Base-by-base conservation (phyloP, 805 yeast species). In the Wickerhamomyces chambardii region DNA sequence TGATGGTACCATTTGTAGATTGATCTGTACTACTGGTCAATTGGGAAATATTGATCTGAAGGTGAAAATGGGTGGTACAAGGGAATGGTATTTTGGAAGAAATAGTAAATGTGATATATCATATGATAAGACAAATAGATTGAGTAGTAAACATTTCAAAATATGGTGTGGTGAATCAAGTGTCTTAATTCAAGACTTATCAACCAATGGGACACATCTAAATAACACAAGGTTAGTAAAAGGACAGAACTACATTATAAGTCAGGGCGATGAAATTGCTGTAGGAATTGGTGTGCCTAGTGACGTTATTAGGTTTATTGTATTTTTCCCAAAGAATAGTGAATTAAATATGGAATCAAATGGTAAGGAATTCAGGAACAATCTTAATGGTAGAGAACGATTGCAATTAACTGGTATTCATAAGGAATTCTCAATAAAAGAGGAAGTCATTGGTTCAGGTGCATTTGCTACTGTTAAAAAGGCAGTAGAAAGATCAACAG, bases 381-480 rank as follows among this genome's bases (percentile, higher is more conserved):
- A 49, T 18, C 12, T 11, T 24, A 11, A 24, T 6, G 12, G 6
- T 12, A 24, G 12, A 11, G 27, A 24, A 12, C 27, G n/a, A n/a
- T n/a, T n/a, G n/a, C n/a, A n/a, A n/a, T n/a, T 12, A 8, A 44
- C 35, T 19, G 87, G 89, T 2, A 76, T 84, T 10, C 67, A 68
- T 47, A 73, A 71, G 39, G 76, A 81, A 48, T 92, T 79, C 56
- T 81, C 84, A 12, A 75, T 90, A 16, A 73, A 80, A 39, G 84
- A 81, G 52, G 95, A 84, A 49, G 78, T 84, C 14, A 84, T 90
- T 2, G 98, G 98, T 1, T 92, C 86, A 48, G 98, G 98, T n/a
- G 97, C 97, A 9, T 90, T 90, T 68, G 97, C 97, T 6, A 83
- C 89, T 2, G 98, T 92, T 21, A 81, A 86, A 45, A 85, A 85